phyloP scores from a whole-genome alignment of 176 grass and related monocot genomes.

The Triticum urartu region DNA sequence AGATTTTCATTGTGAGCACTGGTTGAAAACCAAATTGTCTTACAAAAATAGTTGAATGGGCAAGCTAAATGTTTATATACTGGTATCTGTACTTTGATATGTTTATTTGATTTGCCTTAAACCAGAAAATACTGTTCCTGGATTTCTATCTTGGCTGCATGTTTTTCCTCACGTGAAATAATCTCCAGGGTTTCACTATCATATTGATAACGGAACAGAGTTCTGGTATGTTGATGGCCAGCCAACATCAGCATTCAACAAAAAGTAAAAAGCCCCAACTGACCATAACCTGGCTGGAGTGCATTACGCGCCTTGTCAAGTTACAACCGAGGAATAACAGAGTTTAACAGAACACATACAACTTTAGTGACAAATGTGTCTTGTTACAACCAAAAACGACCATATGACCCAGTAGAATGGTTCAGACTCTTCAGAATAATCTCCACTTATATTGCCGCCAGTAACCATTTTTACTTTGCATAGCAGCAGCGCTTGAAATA shows the following conservation, averaged over 20 bases:
- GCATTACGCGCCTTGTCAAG: neutral
- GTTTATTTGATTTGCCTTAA: neutral
- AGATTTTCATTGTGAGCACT: neutral
- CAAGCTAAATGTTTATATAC: neutral
- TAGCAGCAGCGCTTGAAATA: neutral
- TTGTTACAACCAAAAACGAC: neutral
- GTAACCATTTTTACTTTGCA: neutral
- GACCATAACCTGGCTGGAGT: neutral
- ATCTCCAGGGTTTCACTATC: neutral
- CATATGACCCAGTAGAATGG: neutral
- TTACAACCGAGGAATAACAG: neutral
- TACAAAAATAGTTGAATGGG: neutral
- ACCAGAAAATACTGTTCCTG: neutral
- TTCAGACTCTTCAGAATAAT: neutral
- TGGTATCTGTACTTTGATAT: neutral
- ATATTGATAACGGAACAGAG: neutral
- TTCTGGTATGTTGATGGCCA: neutral
- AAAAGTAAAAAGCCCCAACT: neutral
- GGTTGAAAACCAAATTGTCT: neutral
- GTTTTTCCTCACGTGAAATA: neutral
- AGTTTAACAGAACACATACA: neutral
- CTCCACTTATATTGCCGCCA: neutral
- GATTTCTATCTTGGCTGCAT: neutral
- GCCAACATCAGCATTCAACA: neutral
- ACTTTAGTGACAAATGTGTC: neutral